A percentile compares a stretch with the other conserved stretches of the same genome.
phyloP scores from a whole-genome alignment of 75 land plant species.

The Ceratopteris richardii region DNA sequence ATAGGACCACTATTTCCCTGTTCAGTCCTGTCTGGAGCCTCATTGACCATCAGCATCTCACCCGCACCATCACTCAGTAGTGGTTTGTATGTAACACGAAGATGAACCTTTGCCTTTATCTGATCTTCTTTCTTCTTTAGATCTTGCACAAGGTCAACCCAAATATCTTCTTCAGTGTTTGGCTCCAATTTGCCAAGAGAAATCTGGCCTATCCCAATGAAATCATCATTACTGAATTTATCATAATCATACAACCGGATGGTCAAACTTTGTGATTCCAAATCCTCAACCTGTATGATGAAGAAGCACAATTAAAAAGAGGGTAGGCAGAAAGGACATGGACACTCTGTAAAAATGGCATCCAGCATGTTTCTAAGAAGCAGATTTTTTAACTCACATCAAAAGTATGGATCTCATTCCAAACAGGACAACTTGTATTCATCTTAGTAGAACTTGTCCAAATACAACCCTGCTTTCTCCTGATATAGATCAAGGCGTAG shows the following conservation, averaged over 20 bases:
- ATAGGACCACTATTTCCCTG: too few species aligned
- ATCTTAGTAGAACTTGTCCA: neutral
- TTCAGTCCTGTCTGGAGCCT: too few species aligned
- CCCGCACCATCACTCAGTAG: too few species aligned
- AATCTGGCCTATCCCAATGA: neutral
- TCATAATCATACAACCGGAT: slow-evolving; percentile 2
- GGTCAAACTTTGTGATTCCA: neutral
- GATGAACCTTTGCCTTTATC: neutral
- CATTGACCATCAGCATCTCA: too few species aligned
- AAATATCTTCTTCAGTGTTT: neutral
- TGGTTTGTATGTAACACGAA: neutral
- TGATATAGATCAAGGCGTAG: neutral
- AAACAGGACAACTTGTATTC: slow-evolving; percentile 1
- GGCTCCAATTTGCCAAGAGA: neutral
- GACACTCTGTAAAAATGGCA: too few species aligned
- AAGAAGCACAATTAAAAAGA: too few species aligned
- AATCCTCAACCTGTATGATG: slow-evolving; percentile 4
- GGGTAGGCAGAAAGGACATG: too few species aligned
- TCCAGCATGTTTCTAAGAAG: too few species aligned
- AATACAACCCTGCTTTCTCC: slow-evolving; percentile 2
- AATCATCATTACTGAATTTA: neutral
- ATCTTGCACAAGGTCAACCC: neutral
- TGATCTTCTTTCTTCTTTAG: neutral
- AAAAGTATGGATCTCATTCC: neutral
- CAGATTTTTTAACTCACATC: slow-evolving; percentile 6